Evolutionary conservation across 345 rosid genomes (phyloP), one percentile per base, ranked within the genome.

Genomic region (Eucalyptus cladocalyx): DNA sequence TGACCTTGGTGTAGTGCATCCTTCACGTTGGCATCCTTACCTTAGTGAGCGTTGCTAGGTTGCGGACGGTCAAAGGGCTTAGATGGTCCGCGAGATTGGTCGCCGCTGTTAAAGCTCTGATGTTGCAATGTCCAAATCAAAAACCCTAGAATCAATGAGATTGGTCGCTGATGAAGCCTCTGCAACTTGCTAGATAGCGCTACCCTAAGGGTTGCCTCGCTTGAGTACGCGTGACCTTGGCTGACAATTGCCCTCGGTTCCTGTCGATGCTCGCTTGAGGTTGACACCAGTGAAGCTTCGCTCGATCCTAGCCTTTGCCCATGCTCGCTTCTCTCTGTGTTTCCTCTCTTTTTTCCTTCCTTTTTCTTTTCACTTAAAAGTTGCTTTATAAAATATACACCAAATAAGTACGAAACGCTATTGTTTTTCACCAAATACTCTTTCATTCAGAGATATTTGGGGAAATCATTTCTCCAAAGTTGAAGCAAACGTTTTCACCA

Each of bases 281-380:
- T 56, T 1, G 13, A 56, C 30, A 9, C 30, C 13, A 0, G 62
- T 0, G 6, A 56, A 56, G 62, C 62, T 56, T 6, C 28, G 0
- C 30, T 26, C 62, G 2, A 53, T 53, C 58, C 58, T 53, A 53
- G 11, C 58, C 62, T 9, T 26, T 56, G 62, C 62, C 30, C 30
- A 9, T 56, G 62, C 62, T 56, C 3, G 6, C 26, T 0, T 3
- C 30, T 24, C 3, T 10, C 3, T 56, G 5, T 26, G 4, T 21
- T 8, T 23, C 5, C 6, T 56, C 18, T 21, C 26, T 9, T 54
- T 54, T 56, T 56, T 24, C 3, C 6, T 56, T 56, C 30, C 13
- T 23, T 56, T 24, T 56, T 24, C 30, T 56, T 2, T 56, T 56
- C 30, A 56, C 62, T 56, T 56, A 14, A 10, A 56, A 56, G 30